Evolutionary conservation across 202 grass and related monocot species (phyloP).

Genomic region (Saccharum hybrid): DNA sequence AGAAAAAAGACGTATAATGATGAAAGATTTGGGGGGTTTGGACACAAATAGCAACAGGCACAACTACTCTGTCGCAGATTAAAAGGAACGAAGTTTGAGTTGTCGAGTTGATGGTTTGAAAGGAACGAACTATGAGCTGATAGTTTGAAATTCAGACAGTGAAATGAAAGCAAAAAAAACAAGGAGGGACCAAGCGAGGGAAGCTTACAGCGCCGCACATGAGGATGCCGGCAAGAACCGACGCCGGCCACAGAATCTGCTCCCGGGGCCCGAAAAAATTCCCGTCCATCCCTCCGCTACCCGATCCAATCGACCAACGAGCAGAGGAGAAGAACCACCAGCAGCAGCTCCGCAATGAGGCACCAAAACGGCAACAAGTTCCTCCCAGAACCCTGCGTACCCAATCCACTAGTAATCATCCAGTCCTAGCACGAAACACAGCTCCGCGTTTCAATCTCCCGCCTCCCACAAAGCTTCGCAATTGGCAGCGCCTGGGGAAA

Average conservation of each 20-base stretch:
- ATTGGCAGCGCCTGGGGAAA: neutral
- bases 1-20: conserved; percentile 11
- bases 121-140: neutral
- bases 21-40: neutral
- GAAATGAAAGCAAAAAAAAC: neutral
- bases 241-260: conserved; percentile 69
- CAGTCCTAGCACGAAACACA: neutral
- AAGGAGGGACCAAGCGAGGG: neutral
- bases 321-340: neutral
- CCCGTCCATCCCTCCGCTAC: conserved; percentile 44
- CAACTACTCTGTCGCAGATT: neutral
- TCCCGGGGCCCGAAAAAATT: conserved; percentile 51
- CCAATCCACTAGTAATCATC: no score
- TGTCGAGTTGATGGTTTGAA: neutral
- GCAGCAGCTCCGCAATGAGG: neutral
- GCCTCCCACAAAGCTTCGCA: neutral
- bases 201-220: conserved; percentile 67
- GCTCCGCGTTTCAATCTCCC: neutral
- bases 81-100: neutral
- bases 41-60: conserved; percentile 4
- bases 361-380: neutral
- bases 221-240: conserved; percentile 65
- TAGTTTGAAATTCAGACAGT: neutral
- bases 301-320: no score
- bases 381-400: neutral